Evolutionary conservation across 306 rosid species (phyloP).

Genomic region (Ormosia semicastrata): DNA sequence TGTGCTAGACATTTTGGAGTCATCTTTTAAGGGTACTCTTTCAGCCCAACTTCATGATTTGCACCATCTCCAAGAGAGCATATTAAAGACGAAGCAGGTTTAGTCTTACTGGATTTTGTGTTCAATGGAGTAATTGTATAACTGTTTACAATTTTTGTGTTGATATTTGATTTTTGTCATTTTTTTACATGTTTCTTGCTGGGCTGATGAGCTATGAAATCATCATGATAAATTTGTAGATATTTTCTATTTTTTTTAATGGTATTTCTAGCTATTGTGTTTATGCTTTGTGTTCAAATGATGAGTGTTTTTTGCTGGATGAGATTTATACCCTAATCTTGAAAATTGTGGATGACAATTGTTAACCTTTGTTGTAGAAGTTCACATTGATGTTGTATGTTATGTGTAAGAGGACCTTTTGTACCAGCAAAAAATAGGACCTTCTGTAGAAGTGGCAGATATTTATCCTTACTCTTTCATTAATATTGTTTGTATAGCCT

Average conservation of each 20-base stretch:
- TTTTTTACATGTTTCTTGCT: slow-evolving; percentile 2
- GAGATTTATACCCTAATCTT: background rate
- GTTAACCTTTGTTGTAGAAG: background rate
- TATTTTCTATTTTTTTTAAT: background rate
- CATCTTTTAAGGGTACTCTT: slow-evolving; percentile 80
- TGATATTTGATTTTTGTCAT: slow-evolving; percentile 8
- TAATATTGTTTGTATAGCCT: slow-evolving; percentile 10
- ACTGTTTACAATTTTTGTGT: background rate
- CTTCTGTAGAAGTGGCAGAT: background rate
- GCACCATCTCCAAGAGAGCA: slow-evolving; percentile 79
- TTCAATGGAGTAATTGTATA: slow-evolving; percentile 1
- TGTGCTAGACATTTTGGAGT: slow-evolving; percentile 88
- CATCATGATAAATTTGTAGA: background rate
- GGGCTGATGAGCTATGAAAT: slow-evolving; percentile 1
- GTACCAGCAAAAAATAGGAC: background rate
- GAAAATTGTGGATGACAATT: background rate
- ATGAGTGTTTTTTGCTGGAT: background rate
- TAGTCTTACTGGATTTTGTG: slow-evolving; percentile 22
- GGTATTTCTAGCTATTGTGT: background rate
- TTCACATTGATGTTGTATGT: background rate
- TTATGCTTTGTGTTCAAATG: background rate
- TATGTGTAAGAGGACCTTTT: background rate
- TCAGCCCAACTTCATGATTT: slow-evolving; percentile 84
- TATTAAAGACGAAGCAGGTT: slow-evolving; percentile 92
- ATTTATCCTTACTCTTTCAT: slow-evolving; percentile 12